Percentiles rank a stretch among this genome's conserved stretches.
Evolutionary conservation across 2,329 filamentous ascomycete genomes (phyloP).

Genomic region (Aspergillus pseudonomiae): DNA sequence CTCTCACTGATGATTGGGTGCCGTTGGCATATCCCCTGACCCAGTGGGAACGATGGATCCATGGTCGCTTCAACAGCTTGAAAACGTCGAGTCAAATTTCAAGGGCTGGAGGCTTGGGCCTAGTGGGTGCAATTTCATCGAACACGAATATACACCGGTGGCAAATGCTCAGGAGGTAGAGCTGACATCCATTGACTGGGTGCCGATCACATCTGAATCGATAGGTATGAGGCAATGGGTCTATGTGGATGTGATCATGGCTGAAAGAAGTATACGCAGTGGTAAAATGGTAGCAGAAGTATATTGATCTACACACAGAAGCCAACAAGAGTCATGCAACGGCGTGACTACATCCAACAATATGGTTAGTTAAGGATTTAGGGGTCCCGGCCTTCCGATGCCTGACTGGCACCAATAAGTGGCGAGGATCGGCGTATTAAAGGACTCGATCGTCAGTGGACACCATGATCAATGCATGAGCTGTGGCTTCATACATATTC

Average conservation of each 20-base stretch:
- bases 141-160: not conserved
- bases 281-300: not conserved
- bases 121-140: not conserved
- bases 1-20: not conserved
- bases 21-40: not conserved
- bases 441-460: not conserved
- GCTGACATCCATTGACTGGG: not conserved
- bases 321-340: not conserved
- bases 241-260: not conserved
- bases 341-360: not conserved
- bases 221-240: not conserved
- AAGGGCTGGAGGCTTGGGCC: not conserved
- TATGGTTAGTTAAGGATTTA: not conserved
- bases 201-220: not conserved
- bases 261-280: not conserved
- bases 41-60: not conserved
- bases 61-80: not conserved
- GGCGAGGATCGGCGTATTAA: not conserved
- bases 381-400: not conserved
- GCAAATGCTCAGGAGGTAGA: not conserved
- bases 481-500: not conserved
- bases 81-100: not conserved
- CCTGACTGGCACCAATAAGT: not conserved
- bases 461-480: not conserved
- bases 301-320: not conserved